Evolutionary conservation across 495 filamentous ascomycete species (phyloP), one percentile per base, ranked within the genome.

Genomic region (Penicillium herquei): DNA sequence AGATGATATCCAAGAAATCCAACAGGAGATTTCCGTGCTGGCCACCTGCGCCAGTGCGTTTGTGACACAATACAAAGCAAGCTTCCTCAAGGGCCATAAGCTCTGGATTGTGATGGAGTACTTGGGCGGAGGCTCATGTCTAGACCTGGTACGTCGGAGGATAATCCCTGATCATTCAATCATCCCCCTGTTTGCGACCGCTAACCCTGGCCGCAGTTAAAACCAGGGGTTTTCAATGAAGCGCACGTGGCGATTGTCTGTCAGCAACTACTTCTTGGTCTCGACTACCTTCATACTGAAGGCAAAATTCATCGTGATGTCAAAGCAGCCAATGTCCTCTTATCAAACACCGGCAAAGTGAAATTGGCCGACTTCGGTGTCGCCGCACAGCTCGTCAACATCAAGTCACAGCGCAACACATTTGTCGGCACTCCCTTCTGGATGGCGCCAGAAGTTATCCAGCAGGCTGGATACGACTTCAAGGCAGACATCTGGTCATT

Each of bases 21-120:
- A 98, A 58, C 91, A 96, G 67, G 94, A 98, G 72, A 98, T 98
- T 63, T 88, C 91, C 26, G 91, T 98, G 32, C 82, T 98, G 55
- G 91, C 91, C 69, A 96, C 94, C 56, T 96, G 95, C 74, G 85
- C 89, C 52, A 96, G 91, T 64, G 87, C 86, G 31, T 96, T 86
- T 67, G 93, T 98, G 66, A 96, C 94, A 32, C 90, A 96, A 63
- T 98, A 98, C 80, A 93, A 91, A 71, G 89, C 91, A 14, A 96
- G 91, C 67, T 98, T 96, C 70, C 78, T 98, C 16, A 87, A 91
- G 62, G 94, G 94, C 31, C 88, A 90, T 62, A 96, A 98, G 71
- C 75, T 98, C 73, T 98, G 94, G 94, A 98, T 98, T 65, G 91
- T 98, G 47, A 98, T 98, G 94, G 94, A 98, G 73, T 98, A 88